phyloP scores from a whole-genome alignment of 1,139 yeast genomes.

The Kodamaea derodonti region DNA sequence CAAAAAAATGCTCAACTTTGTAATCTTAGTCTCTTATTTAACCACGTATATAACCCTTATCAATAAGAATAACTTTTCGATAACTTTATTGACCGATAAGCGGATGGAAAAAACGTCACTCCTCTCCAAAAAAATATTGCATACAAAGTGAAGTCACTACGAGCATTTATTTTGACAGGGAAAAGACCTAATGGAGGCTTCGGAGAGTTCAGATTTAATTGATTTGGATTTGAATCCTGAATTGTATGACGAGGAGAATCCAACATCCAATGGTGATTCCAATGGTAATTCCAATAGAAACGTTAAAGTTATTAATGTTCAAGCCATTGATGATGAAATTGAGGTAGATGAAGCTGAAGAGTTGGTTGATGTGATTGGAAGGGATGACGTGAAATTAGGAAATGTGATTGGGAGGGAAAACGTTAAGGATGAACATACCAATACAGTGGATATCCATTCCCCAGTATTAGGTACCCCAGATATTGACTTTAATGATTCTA shows the following conservation, averaged over 20 bases:
- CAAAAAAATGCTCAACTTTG: too few species aligned
- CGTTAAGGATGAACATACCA: not conserved
- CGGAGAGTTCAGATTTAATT: too few species aligned
- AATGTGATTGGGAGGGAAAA: not conserved
- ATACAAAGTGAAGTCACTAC: too few species aligned
- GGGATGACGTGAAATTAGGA: not conserved
- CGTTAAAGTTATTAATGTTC: not conserved
- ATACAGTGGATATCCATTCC: not conserved
- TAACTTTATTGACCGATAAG: too few species aligned
- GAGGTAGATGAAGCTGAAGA: not conserved
- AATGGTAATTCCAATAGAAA: not conserved
- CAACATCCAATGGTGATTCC: not conserved
- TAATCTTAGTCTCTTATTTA: too few species aligned
- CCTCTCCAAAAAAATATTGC: too few species aligned
- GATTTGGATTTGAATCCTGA: conserved; percentile 42
- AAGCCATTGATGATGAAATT: not conserved
- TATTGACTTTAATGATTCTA: not conserved
- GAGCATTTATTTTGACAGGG: too few species aligned
- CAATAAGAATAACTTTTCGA: too few species aligned
- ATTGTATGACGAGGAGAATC: conserved; percentile 21
- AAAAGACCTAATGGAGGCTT: too few species aligned
- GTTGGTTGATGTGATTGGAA: not conserved
- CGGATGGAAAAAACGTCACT: too few species aligned
- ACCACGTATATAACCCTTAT: too few species aligned
- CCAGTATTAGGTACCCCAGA: too few species aligned